Evolutionary conservation across 129 eudicot genomes (phyloP).

Genomic region (Lactuca sativa): DNA sequence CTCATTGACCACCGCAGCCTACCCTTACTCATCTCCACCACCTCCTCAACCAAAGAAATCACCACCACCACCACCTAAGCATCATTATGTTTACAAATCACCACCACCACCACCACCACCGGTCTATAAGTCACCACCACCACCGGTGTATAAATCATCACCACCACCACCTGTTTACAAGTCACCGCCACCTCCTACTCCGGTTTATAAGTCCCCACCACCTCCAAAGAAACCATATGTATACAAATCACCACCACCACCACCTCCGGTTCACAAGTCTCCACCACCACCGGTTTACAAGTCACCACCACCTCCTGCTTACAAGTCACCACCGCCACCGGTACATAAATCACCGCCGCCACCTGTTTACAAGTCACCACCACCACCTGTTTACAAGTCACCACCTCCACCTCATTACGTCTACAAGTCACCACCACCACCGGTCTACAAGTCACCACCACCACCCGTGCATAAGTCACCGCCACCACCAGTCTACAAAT

Average conservation of each 20-base stretch:
- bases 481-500: no score
- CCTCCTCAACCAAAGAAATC: constrained; percentile 30
- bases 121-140: background rate
- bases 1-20: constrained; percentile 26
- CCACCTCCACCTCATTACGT: constrained; percentile 20
- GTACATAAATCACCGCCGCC: constrained; percentile 36
- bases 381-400: constrained; percentile 3
- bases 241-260: constrained; percentile 35
- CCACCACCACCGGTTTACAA: constrained; percentile 33
- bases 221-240: constrained; percentile 10
- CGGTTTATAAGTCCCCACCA: constrained; percentile 33
- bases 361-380: constrained; percentile 26
- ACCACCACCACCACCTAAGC: constrained; percentile 19
- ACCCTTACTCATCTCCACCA: constrained; percentile 34
- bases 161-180: constrained; percentile 29
- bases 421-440: constrained; percentile 43
- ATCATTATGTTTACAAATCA: background rate
- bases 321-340: constrained; percentile 31
- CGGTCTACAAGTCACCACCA: background rate
- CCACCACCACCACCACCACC: constrained; percentile 26
- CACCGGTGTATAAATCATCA: constrained; percentile 6
- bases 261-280: constrained; percentile 31
- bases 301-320: constrained; percentile 27
- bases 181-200: constrained; percentile 24
- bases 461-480: no score